Evolutionary conservation across 2,329 filamentous ascomycete genomes (phyloP).

Genomic region (Aspergillus sclerotialis): DNA sequence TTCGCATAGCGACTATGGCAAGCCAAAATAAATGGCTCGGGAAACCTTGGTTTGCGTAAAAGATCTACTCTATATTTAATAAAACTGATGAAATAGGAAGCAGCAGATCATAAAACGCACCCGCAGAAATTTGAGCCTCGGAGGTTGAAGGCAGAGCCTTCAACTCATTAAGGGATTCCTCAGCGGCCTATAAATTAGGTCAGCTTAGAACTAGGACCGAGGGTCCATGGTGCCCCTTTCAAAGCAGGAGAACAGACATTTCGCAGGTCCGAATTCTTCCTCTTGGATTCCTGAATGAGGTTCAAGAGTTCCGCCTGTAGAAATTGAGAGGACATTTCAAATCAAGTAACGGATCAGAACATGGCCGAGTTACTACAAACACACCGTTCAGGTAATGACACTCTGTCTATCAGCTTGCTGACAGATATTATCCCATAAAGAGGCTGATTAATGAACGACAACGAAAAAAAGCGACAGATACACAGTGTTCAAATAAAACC

Average conservation of each 20-base stretch:
- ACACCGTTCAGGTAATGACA: constrained; percentile 2
- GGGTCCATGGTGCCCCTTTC: no score
- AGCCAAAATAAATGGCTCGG: constrained; percentile 88
- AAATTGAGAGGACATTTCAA: constrained; percentile 82
- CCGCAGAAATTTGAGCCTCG: constrained; percentile 67
- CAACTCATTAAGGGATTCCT: constrained; percentile 86
- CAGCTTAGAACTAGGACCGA: constrained; percentile 9
- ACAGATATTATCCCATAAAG: background rate
- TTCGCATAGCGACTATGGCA: constrained; percentile 86
- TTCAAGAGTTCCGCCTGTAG: constrained; percentile 81
- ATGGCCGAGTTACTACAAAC: constrained; percentile 18
- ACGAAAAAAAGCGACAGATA: background rate
- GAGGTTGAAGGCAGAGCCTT: constrained; percentile 67
- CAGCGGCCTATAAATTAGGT: constrained; percentile 61
- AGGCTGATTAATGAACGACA: background rate
- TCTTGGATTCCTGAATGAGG: constrained; percentile 90
- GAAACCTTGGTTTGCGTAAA: constrained; percentile 71
- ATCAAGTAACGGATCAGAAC: constrained; percentile 19
- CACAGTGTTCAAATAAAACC: no score
- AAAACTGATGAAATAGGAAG: constrained; percentile 5
- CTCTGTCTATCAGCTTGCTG: no score
- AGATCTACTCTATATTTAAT: constrained; percentile 57
- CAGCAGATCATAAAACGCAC: constrained; percentile 35
- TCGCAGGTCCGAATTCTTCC: constrained; percentile 84
- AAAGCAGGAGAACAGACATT: constrained; percentile 41